Conservation (phyloP, 1,139 yeast genomes). For the Diutina rugosa region DNA sequence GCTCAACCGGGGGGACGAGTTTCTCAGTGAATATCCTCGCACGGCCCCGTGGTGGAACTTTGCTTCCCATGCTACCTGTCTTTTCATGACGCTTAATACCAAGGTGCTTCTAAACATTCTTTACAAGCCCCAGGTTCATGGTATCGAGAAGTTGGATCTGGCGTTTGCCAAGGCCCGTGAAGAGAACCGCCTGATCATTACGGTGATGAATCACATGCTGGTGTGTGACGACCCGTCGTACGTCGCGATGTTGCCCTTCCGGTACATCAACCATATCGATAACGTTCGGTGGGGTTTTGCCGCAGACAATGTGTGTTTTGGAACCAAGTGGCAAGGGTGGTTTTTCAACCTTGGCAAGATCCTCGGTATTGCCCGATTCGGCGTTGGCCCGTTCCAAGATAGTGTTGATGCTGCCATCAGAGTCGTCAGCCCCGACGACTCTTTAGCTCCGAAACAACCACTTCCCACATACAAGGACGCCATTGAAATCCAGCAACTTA, state of each 20-base stretch:
- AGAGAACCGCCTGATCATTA: conserved; percentile 64
- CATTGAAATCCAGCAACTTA: conserved; percentile 19
- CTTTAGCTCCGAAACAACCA: conserved; percentile 40
- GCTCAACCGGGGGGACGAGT: conserved; percentile 61
- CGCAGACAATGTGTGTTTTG: conserved; percentile 83
- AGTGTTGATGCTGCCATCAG: conserved; percentile 83
- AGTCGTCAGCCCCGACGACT: conserved; percentile 68
- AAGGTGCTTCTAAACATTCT: conserved; percentile 47
- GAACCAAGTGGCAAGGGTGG: conserved; percentile 33
- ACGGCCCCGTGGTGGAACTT: conserved; percentile 47
- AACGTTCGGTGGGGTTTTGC: conserved; percentile 89
- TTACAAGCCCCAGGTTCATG: conserved; percentile 50
- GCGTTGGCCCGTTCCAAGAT: conserved; percentile 87
- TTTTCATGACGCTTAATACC: conserved; percentile 51
- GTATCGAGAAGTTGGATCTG: conserved; percentile 47
- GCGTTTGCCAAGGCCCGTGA: conserved; percentile 49
- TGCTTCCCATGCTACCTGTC: conserved; percentile 59
- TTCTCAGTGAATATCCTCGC: conserved; percentile 51
- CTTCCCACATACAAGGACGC: conserved; percentile 4
- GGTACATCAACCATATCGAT: conserved; percentile 48
- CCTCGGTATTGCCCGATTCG: conserved; percentile 75
- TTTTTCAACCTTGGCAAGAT: conserved; percentile 86
- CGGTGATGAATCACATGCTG: conserved; percentile 95
- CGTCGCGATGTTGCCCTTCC: conserved; percentile 78
- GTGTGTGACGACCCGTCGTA: conserved; percentile 87